These are phyloP conservation scores for Trypanosoma lewisi DNA, from an alignment of 208 protist genomes.

Conservation along the genomic window DNA sequence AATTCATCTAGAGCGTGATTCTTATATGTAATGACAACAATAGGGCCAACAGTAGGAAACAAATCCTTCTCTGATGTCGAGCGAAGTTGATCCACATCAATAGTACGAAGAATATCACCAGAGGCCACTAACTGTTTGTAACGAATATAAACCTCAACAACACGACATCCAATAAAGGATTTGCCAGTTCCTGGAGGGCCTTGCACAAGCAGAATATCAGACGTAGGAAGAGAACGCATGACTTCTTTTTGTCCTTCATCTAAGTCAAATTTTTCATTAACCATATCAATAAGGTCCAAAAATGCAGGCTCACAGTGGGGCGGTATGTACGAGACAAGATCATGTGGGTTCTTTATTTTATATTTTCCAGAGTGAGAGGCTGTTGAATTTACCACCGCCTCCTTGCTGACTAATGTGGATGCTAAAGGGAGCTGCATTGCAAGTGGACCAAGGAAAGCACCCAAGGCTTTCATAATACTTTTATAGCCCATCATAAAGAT, in stretches of 20 bases:
- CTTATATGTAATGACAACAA: slow-evolving; percentile 93
- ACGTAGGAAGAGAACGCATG: slow-evolving; percentile 62
- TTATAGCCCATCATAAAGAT: slow-evolving; percentile 86
- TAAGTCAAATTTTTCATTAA: slow-evolving; percentile 56
- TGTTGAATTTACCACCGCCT: slow-evolving; percentile 18
- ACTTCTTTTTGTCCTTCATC: slow-evolving; percentile 81
- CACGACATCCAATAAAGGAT: slow-evolving; percentile 91
- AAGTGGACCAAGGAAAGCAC: slow-evolving; percentile 76
- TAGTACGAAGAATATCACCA: slow-evolving; percentile 85
- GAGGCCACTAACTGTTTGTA: slow-evolving; percentile 87
- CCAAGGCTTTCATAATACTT: slow-evolving; percentile 71
- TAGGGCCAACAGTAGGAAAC: slow-evolving; percentile 74
- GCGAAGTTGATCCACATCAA: slow-evolving; percentile 67
- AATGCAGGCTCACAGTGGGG: slow-evolving; percentile 80
- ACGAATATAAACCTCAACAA: slow-evolving; percentile 86
- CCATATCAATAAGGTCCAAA: slow-evolving; percentile 53
- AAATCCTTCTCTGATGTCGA: slow-evolving; percentile 48
- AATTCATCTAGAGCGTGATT: slow-evolving; percentile 96
- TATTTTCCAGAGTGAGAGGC: neutral
- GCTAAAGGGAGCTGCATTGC: slow-evolving; percentile 83
- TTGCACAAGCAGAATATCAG: slow-evolving; percentile 87
- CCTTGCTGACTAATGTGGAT: slow-evolving; percentile 36
- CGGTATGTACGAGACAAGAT: slow-evolving; percentile 71
- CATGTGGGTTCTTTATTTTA: slow-evolving; percentile 6
- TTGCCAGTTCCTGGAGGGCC: slow-evolving; percentile 95